Percentiles rank a stretch among this genome's conserved stretches.
These are phyloP conservation scores for Starmerella floricola DNA, from an alignment of 805 yeast genomes.

Conservation along the genomic window DNA sequence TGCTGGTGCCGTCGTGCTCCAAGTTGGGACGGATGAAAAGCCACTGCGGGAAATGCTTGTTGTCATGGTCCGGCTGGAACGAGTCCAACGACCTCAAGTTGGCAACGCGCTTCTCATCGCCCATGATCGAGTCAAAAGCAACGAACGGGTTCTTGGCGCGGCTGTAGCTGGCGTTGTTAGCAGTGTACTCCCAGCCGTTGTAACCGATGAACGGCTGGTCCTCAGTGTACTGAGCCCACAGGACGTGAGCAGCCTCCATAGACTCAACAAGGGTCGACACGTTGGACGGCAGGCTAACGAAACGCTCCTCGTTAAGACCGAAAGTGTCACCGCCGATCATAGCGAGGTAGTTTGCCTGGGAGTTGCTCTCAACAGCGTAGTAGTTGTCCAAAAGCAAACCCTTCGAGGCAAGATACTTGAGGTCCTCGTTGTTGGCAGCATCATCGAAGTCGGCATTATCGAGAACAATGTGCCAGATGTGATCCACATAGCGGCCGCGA, in stretches of 20 bases:
- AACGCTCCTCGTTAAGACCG: constrained; percentile 37
- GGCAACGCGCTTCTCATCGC: constrained; percentile 30
- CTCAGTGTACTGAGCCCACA: constrained; percentile 46
- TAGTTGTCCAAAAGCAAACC: constrained; percentile 41
- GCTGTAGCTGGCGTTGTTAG: constrained; percentile 35
- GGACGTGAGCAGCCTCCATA: constrained; percentile 35
- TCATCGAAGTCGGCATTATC: constrained; percentile 43
- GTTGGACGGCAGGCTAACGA: constrained; percentile 35
- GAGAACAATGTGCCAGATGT: constrained; percentile 35
- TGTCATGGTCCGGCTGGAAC: constrained; percentile 33
- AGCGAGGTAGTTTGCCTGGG: constrained; percentile 44
- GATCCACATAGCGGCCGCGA: constrained; percentile 25
- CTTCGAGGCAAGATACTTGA: constrained; percentile 34
- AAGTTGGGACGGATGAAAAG: constrained; percentile 43
- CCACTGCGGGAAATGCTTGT: constrained; percentile 40
- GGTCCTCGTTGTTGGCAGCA: constrained; percentile 36
- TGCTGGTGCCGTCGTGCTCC: constrained; percentile 43
- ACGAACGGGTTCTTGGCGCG: constrained; percentile 44
- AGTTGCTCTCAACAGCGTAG: constrained; percentile 42
- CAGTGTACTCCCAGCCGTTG: constrained; percentile 37
- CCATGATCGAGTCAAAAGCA: constrained; percentile 33
- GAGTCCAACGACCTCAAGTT: constrained; percentile 40
- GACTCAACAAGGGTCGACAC: constrained; percentile 40
- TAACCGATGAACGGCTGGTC: constrained; percentile 43
- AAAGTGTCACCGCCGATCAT: constrained; percentile 42